A percentile compares a stretch with the other conserved stretches of the same genome.
These are phyloP conservation scores for Madurella fahalii DNA, from an alignment of 2,329 filamentous ascomycete species.

Conservation along the genomic window DNA sequence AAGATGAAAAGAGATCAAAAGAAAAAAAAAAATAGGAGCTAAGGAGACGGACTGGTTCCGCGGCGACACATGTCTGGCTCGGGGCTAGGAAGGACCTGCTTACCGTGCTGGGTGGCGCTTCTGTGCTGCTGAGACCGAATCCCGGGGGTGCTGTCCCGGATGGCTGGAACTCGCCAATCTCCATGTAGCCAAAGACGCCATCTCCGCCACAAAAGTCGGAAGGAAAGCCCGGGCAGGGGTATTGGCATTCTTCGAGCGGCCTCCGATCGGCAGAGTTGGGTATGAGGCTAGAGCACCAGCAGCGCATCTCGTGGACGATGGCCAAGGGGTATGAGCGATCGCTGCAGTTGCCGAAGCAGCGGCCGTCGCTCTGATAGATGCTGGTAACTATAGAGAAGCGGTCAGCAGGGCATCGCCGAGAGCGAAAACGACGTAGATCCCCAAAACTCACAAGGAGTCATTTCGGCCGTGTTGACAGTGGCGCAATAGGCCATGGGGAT, in stretches of 20 bases:
- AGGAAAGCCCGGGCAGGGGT: conserved; percentile 64
- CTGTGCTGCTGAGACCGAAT: neutral
- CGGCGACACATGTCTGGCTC: conserved; percentile 5
- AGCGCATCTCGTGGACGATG: conserved; percentile 59
- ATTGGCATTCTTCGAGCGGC: conserved; percentile 47
- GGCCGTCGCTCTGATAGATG: conserved; percentile 65
- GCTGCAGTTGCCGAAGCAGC: conserved; percentile 59
- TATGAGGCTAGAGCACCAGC: conserved; percentile 71
- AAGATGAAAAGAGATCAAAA: neutral
- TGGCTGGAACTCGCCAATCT: conserved; percentile 33
- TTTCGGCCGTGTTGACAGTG: conserved; percentile 42
- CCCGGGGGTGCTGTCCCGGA: conserved; percentile 14
- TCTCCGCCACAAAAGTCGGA: conserved; percentile 61
- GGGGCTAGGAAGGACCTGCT: conserved; percentile 4
- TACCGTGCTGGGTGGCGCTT: conserved; percentile 10
- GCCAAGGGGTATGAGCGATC: conserved; percentile 58
- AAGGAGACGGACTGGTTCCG: neutral
- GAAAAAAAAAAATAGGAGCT: neutral
- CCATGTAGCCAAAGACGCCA: conserved; percentile 62
- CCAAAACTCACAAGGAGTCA: conserved; percentile 40
- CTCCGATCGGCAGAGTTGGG: conserved; percentile 46
- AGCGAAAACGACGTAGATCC: neutral
- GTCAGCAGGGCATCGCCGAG: neutral
- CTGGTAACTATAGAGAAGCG: conserved; percentile 42
- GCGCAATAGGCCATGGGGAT: conserved; percentile 43